Conservation (phyloP, 2,329 filamentous ascomycete genomes). For the Fusarium veterinarium region DNA sequence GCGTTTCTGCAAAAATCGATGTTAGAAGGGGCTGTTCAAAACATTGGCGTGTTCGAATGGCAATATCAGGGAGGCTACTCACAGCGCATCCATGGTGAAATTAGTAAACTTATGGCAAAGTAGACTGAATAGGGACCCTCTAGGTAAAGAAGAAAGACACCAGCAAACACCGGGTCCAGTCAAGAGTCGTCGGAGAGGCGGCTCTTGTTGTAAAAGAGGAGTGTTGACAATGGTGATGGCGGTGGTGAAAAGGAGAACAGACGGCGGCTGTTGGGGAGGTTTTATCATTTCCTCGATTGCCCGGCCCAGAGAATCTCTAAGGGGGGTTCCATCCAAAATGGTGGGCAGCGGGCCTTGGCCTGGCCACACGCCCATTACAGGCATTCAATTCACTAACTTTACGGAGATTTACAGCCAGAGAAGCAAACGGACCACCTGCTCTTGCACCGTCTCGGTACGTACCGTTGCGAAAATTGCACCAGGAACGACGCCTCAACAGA, state of each 20-base stretch:
- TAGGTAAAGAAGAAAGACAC: constrained; percentile 22
- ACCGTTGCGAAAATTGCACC: constrained; percentile 17
- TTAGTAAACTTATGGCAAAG: constrained; percentile 15
- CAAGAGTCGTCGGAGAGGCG: constrained; percentile 38
- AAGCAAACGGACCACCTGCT: constrained; percentile 17
- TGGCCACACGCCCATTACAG: constrained; percentile 13
- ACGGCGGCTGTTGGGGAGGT: constrained; percentile 46
- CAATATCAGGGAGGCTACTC: constrained; percentile 36
- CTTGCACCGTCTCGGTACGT: constrained; percentile 21
- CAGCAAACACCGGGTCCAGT: constrained; percentile 34
- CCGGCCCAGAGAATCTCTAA: constrained; percentile 34
- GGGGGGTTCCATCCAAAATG: constrained; percentile 30
- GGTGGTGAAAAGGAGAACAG: constrained; percentile 40
- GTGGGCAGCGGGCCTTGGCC: constrained; percentile 31
- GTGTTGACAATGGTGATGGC: constrained; percentile 39
- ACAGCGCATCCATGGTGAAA: constrained; percentile 43
- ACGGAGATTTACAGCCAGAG: constrained; percentile 16
- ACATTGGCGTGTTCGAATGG: constrained; percentile 19
- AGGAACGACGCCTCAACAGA: constrained; percentile 3
- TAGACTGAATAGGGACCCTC: constrained; percentile 11
- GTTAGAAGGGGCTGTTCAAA: constrained; percentile 33
- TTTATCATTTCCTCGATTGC: constrained; percentile 47
- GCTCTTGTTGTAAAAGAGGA: constrained; percentile 29
- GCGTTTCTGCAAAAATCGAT: constrained; percentile 57
- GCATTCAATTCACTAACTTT: constrained; percentile 10